Percentiles rank a stretch among this genome's conserved stretches.
These are phyloP conservation scores for Fonsecaea nubica DNA, from an alignment of 2,329 filamentous ascomycete species.

Conservation along the genomic window DNA sequence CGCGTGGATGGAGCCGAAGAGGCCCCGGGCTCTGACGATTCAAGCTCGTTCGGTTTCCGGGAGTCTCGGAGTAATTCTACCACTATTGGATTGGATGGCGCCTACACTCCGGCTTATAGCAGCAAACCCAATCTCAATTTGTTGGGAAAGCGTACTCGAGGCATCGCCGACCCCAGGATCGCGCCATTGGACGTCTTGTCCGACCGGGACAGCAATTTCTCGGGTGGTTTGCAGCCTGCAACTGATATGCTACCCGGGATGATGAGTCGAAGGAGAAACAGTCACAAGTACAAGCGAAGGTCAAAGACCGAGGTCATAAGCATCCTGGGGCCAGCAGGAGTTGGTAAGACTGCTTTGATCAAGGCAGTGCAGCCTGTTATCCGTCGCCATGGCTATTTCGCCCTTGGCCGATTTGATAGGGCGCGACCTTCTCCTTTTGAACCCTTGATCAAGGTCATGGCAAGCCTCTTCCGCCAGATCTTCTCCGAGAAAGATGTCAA, in stretches of 20 bases:
- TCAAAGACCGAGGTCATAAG: constrained; percentile 67
- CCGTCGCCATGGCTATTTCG: constrained; percentile 66
- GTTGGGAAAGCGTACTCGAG: constrained; percentile 28
- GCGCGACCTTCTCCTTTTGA: constrained; percentile 67
- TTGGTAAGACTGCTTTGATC: constrained; percentile 67
- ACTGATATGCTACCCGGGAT: constrained; percentile 44
- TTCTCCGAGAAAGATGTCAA: constrained; percentile 69
- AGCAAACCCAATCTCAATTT: constrained; percentile 24
- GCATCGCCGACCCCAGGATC: constrained; percentile 29
- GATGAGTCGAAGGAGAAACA: constrained; percentile 52
- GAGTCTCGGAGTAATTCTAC: constrained; percentile 49
- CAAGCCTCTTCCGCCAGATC: constrained; percentile 67
- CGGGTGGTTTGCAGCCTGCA: constrained; percentile 38
- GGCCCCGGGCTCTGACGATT: constrained; percentile 59
- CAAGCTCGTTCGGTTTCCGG: constrained; percentile 53
- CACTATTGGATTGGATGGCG: constrained; percentile 37
- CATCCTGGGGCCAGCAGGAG: constrained; percentile 62
- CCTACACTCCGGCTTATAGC: constrained; percentile 21
- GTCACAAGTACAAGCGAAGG: constrained; percentile 58
- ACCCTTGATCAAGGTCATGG: constrained; percentile 65
- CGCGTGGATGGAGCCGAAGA: constrained; percentile 60
- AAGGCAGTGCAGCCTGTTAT: constrained; percentile 64
- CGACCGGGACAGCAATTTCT: constrained; percentile 50
- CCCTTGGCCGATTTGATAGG: constrained; percentile 66
- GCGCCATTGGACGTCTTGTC: constrained; percentile 36